phyloP scores from a whole-genome alignment of 192 early-diverging fungal species.

The Lunasporangiospora selenospora region DNA sequence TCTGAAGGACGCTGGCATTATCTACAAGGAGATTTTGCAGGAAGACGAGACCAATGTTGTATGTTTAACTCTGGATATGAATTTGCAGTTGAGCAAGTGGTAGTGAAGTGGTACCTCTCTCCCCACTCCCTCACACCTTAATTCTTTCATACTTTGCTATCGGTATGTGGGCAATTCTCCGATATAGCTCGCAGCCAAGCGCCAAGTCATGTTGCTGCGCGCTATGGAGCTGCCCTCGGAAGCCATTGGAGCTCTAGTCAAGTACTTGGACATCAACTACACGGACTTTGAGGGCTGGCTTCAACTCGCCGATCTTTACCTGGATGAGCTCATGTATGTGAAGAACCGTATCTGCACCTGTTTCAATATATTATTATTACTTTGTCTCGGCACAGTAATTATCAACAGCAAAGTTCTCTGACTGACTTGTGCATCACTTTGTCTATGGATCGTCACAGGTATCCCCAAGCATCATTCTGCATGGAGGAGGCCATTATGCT shows the following conservation, averaged over 20 bases:
- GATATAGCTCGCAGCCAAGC: conserved; percentile 69
- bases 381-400: no score
- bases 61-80: conserved; percentile 1
- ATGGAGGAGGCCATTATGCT: conserved; percentile 92
- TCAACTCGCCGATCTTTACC: conserved; percentile 79
- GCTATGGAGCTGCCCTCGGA: conserved; percentile 67
- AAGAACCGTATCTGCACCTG: background rate
- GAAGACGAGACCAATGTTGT: conserved; percentile 82
- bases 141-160: background rate
- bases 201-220: conserved; percentile 78
- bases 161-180: conserved; percentile 1
- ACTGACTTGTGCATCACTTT: no score
- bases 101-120: no score
- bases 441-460: conserved; percentile 40
- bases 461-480: conserved; percentile 89
- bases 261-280: conserved; percentile 84
- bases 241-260: conserved; percentile 75
- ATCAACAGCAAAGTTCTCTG: no score
- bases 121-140: no score
- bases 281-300: conserved; percentile 93
- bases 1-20: conserved; percentile 65
- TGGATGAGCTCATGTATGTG: conserved; percentile 66
- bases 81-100: no score
- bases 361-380: no score
- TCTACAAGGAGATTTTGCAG: conserved; percentile 79